Percentiles rank a stretch among this genome's conserved stretches.
Evolutionary conservation across 1,284 basidiomycete genomes (phyloP).

Genomic region (Rhodotorula sp.): DNA sequence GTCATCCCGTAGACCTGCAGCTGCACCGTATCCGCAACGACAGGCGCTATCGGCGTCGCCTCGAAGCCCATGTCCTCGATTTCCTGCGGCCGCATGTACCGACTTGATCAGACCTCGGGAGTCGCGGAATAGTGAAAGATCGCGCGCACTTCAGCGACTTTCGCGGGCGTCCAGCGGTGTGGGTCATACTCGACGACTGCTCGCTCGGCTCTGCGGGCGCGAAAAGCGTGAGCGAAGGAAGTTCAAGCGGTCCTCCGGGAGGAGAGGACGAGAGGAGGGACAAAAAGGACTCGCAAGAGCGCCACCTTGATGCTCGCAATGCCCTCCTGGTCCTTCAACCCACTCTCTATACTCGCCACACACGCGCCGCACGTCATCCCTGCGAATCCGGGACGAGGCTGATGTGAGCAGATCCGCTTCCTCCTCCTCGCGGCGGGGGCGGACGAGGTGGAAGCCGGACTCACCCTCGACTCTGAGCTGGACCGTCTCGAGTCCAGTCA

Average conservation of each 20-base stretch:
- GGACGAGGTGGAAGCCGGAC: neutral
- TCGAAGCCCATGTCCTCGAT: conserved; percentile 92
- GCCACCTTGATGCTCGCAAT: conserved; percentile 88
- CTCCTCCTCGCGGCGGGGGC: too few species aligned
- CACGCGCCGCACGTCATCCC: conserved; percentile 52
- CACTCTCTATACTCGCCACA: conserved; percentile 77
- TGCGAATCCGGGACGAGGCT: neutral
- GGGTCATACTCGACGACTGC: conserved; percentile 87
- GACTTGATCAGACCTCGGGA: neutral
- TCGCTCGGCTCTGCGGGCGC: conserved; percentile 64
- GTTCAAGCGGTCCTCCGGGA: too few species aligned
- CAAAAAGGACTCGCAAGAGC: conserved; percentile 56
- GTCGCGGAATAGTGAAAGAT: neutral
- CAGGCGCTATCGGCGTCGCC: conserved; percentile 66
- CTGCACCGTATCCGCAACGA: conserved; percentile 63
- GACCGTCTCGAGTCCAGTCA: neutral
- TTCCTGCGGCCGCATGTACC: conserved; percentile 57
- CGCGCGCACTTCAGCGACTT: conserved; percentile 66
- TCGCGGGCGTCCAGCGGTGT: conserved; percentile 69
- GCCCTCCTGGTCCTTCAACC: conserved; percentile 77
- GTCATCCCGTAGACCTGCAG: conserved; percentile 89
- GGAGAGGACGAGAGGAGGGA: too few species aligned
- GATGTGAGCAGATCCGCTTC: conserved; percentile 6
- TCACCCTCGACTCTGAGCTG: conserved; percentile 37
- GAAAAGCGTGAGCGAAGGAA: too few species aligned